phyloP scores from a whole-genome alignment of 2,329 filamentous ascomycete species.

The Colletotrichum falcatum region DNA sequence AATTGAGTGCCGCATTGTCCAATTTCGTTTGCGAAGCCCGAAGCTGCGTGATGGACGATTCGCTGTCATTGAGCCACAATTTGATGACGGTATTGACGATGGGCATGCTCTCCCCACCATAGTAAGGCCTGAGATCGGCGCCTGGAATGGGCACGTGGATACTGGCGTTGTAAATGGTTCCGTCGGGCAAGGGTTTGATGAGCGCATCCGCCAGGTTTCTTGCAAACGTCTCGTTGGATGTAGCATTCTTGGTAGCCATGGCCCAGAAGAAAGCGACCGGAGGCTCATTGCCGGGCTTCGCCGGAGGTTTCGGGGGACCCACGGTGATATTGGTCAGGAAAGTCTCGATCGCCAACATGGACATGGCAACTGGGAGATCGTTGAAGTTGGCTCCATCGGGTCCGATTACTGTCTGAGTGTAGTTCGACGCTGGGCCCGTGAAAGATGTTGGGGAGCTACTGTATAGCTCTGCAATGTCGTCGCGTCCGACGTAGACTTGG shows the following conservation, averaged over 20 bases:
- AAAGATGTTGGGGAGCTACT: too few relatives aligned
- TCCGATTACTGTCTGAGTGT: too few relatives aligned
- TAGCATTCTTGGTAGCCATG: slow-evolving; percentile 12
- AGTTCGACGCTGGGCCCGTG: too few relatives aligned
- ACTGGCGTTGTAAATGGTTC: slow-evolving; percentile 10
- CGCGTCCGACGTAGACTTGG: slow-evolving; percentile 22
- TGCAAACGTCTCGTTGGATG: slow-evolving; percentile 27
- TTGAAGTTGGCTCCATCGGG: slow-evolving; percentile 30
- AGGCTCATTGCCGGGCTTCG: background rate
- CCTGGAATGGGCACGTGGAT: slow-evolving; percentile 12
- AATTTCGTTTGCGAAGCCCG: slow-evolving; percentile 13
- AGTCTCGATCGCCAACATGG: slow-evolving; percentile 10
- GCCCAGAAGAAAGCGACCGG: slow-evolving; percentile 28
- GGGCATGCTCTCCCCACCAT: slow-evolving; percentile 20
- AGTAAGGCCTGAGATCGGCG: slow-evolving; percentile 6
- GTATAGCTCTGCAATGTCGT: too few relatives aligned
- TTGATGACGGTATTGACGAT: slow-evolving; percentile 28
- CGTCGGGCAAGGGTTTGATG: background rate
- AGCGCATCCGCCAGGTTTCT: slow-evolving; percentile 17
- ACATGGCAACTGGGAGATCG: slow-evolving; percentile 22
- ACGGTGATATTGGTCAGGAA: background rate
- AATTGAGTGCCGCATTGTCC: slow-evolving; percentile 7
- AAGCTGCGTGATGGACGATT: background rate
- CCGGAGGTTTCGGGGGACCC: background rate
- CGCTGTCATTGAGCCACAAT: slow-evolving; percentile 17